Base-by-base conservation (phyloP, 306 rosid species). In the Morella rubra region DNA sequence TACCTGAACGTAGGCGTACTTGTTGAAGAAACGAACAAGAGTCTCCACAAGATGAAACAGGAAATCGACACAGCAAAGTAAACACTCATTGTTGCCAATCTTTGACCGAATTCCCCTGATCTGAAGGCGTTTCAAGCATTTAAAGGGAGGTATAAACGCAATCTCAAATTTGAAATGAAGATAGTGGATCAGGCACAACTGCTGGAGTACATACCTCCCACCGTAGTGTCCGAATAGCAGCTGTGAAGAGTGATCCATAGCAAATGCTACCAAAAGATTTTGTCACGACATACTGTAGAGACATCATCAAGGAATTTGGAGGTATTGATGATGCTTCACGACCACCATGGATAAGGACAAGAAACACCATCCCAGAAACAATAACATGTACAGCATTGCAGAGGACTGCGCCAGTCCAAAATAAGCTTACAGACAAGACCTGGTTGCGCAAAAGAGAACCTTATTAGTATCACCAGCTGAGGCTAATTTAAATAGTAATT, bases 1-100 rank as follows among this genome's bases (percentile, higher is more conserved):
- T 86, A 95, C 97, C 98, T 90, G 97, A 68, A 95, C 99, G 77
- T 95, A 95, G 58, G 99, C 97, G 88, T 95, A 95, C 87, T 95
- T 95, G 93, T 92, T 95, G 84, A 95, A 95, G 82, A 92, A 95
- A 46, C 97, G 92, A 71, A 95, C 97, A 71, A 95, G 97, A 45
- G 97, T 95, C 91, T 95, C 99, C 77, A 95, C 97, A 12, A 95
- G 90, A 87, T 95, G 91, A 87, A 95, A 95, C 73, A 95, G 86
- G 82, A 95, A 95, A 88, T 95, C 99, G 76, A 95, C 97, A 77
- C 96, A 95, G 84, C 97, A 95, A 79, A 95, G 97, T 71, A 95
- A 85, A 78, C 99, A 95, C 82, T 95, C 97, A 37, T 95, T 95
- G 47, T 82, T 89, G 79, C 97, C 97, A 74, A 95, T 95, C 97